Evolutionary conservation across 2,329 filamentous ascomycete genomes (phyloP).

Genomic region (Penicillium glabrum): DNA sequence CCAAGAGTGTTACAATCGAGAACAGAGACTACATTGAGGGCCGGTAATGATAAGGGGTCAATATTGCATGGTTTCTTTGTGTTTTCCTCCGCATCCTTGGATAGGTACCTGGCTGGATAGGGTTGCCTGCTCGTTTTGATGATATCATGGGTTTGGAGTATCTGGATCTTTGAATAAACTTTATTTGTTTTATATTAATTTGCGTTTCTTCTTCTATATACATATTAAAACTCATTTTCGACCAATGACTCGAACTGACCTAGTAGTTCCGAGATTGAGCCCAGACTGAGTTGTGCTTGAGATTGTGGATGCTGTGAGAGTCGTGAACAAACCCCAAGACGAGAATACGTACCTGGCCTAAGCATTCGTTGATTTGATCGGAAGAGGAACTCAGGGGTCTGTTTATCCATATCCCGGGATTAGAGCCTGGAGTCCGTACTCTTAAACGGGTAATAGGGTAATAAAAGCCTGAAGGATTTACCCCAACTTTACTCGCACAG

Average conservation of each 20-base stretch:
- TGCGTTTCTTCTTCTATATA: neutral
- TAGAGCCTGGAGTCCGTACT: no score
- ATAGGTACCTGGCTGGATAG: slow-evolving; percentile 18
- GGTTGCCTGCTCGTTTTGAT: slow-evolving; percentile 20
- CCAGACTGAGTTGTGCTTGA: no score
- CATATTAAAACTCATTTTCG: no score
- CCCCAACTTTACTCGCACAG: neutral
- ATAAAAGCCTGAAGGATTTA: neutral
- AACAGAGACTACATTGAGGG: slow-evolving; percentile 71
- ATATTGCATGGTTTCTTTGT: slow-evolving; percentile 11
- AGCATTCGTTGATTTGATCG: no score
- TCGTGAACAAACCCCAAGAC: no score
- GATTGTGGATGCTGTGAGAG: no score
- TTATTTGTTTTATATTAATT: neutral
- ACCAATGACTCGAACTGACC: no score
- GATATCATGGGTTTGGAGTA: slow-evolving; percentile 27
- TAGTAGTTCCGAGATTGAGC: no score
- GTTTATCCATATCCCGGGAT: no score
- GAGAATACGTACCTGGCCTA: no score
- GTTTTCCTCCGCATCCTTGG: slow-evolving; percentile 14
- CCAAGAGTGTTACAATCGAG: slow-evolving; percentile 86
- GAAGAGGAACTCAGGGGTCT: no score
- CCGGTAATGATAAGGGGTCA: slow-evolving; percentile 25
- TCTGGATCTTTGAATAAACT: slow-evolving; percentile 17
- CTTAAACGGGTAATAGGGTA: neutral